These are phyloP conservation scores for Coemansia sp. DNA, from an alignment of 192 early-diverging fungal species.

Conservation along the genomic window DNA sequence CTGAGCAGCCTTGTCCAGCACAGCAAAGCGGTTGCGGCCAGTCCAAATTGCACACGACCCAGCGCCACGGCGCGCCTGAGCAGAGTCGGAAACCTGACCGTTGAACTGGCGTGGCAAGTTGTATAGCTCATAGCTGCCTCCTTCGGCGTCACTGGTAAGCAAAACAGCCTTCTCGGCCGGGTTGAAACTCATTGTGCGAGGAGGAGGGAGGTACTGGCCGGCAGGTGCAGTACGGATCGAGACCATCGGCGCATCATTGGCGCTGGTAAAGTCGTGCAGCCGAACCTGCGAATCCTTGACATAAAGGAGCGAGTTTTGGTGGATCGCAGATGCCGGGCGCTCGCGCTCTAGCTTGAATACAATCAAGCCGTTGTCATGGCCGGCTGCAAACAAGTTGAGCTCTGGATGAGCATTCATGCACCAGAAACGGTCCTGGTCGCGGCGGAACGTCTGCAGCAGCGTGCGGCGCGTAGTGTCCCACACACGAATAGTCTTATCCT, in stretches of 20 bases:
- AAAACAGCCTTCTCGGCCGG: slow-evolving; percentile 91
- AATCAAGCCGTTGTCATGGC: slow-evolving; percentile 96
- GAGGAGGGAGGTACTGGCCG: slow-evolving; percentile 70
- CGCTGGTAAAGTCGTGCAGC: slow-evolving; percentile 75
- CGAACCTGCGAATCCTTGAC: slow-evolving; percentile 86
- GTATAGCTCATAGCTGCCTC: slow-evolving; percentile 90
- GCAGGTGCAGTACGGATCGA: slow-evolving; percentile 71
- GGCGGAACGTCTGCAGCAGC: slow-evolving; percentile 90
- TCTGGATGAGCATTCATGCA: slow-evolving; percentile 93
- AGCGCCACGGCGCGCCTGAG: slow-evolving; percentile 72
- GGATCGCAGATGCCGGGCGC: slow-evolving; percentile 83
- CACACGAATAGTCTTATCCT: slow-evolving; percentile 97
- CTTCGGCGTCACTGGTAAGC: slow-evolving; percentile 78
- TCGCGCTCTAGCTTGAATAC: slow-evolving; percentile 99
- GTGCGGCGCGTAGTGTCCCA: slow-evolving; percentile 98
- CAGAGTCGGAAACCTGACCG: slow-evolving; percentile 29
- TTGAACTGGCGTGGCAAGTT: slow-evolving; percentile 71
- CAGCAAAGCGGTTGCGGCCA: slow-evolving; percentile 96
- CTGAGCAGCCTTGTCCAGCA: slow-evolving; percentile 81
- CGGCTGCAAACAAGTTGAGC: slow-evolving; percentile 97
- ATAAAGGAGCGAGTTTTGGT: slow-evolving; percentile 84
- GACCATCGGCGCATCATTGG: slow-evolving; percentile 75
- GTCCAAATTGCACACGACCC: slow-evolving; percentile 89
- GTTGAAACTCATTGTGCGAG: slow-evolving; percentile 88
- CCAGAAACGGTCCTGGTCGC: slow-evolving; percentile 98